A percentile compares a stretch with the other conserved stretches of the same genome.
Evolutionary conservation across 2,329 filamentous ascomycete genomes (phyloP).

Genomic region (Aspergillus ochraceoroseus): DNA sequence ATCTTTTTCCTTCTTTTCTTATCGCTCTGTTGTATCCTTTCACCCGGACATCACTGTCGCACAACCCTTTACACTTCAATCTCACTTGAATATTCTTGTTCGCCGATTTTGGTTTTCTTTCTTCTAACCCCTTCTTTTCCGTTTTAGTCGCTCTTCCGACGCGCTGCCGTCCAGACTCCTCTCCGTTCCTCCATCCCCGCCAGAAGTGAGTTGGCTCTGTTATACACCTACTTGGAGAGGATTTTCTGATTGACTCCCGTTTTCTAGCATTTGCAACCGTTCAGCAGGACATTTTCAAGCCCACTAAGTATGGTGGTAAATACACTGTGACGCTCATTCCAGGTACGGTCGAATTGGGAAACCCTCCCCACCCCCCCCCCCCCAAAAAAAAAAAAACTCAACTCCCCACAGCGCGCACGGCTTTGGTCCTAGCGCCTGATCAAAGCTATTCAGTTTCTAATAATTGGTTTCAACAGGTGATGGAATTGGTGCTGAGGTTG

Average conservation of each 20-base stretch:
- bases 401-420: background rate
- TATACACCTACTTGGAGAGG: slow-evolving; percentile 1
- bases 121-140: background rate
- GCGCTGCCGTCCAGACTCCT: slow-evolving; percentile 47
- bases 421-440: background rate
- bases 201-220: slow-evolving; percentile 48
- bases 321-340: slow-evolving; percentile 98
- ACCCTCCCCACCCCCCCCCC: too few relatives aligned
- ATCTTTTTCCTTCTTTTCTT: slow-evolving; percentile 32
- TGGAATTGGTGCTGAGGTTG: slow-evolving; percentile 95
- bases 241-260: slow-evolving; percentile 21
- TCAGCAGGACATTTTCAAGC: slow-evolving; percentile 96
- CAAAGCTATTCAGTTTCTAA: slow-evolving; percentile 14
- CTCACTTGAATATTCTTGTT: too few relatives aligned
- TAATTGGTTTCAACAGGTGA: slow-evolving; percentile 54
- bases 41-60: slow-evolving; percentile 32
- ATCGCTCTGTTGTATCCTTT: slow-evolving; percentile 36
- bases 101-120: background rate
- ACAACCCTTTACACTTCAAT: slow-evolving; percentile 45
- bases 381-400: too few relatives aligned
- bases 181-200: slow-evolving; percentile 48
- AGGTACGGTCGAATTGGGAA: slow-evolving; percentile 51
- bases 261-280: slow-evolving; percentile 67
- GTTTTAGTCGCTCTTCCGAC: slow-evolving; percentile 53
- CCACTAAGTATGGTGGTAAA: slow-evolving; percentile 97